phyloP scores from a whole-genome alignment of 2,329 filamentous ascomycete species.

The Colletotrichum sp. region DNA sequence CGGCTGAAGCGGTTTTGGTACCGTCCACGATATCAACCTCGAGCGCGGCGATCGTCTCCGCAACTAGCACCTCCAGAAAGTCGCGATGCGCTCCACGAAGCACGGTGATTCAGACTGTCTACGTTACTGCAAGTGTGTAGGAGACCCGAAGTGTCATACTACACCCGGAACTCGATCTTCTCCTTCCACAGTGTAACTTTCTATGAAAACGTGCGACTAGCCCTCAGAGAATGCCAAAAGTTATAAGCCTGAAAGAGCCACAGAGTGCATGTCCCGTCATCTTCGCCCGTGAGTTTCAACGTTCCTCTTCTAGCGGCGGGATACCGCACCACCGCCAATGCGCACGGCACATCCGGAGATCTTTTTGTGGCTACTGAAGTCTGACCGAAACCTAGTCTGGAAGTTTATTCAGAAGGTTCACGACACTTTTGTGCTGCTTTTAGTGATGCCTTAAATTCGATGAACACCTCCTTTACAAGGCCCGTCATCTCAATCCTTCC shows the following conservation, averaged over 20 bases:
- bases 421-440: background rate
- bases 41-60: background rate
- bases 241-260: background rate
- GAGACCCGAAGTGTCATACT: background rate
- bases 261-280: no score
- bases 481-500: background rate
- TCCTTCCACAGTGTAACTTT: background rate
- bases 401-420: background rate
- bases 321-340: background rate
- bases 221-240: background rate
- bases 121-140: background rate
- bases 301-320: background rate
- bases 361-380: background rate
- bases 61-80: background rate
- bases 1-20: background rate
- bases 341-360: background rate
- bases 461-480: background rate
- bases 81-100: background rate
- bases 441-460: background rate
- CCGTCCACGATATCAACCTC: background rate
- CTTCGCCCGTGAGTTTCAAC: background rate
- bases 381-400: background rate
- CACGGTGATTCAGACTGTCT: background rate
- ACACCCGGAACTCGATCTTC: background rate
- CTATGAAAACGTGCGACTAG: background rate